phyloP scores from a whole-genome alignment of 148 eudicot species.

The Rhododendron simsii region DNA sequence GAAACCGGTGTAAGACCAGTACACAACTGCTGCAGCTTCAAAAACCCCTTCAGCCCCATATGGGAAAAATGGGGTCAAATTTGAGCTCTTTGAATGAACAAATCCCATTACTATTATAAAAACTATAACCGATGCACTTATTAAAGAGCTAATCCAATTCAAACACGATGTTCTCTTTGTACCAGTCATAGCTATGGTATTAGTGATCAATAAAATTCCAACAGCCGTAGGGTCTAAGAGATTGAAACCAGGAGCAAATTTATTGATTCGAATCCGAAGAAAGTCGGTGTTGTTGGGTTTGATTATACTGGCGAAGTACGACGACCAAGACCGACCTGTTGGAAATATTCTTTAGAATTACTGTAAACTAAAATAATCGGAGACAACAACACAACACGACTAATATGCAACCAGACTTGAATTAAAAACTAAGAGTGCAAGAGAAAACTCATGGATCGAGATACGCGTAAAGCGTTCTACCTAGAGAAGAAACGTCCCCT shows the following conservation, averaged over 20 bases:
- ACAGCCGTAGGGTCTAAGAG: constrained; percentile 84
- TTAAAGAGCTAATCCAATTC: constrained; percentile 64
- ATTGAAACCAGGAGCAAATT: constrained; percentile 63
- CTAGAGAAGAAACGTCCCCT: not conserved
- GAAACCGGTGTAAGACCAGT: constrained; percentile 92
- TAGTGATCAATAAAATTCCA: constrained; percentile 42
- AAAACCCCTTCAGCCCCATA: constrained; percentile 74
- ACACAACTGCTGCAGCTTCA: constrained; percentile 78
- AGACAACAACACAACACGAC: not conserved
- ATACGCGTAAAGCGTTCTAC: not conserved
- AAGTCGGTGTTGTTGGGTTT: constrained; percentile 54
- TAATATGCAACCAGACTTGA: not conserved
- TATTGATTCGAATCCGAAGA: constrained; percentile 42
- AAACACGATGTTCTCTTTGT: constrained; percentile 50
- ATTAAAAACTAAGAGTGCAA: not conserved
- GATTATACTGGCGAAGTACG: constrained; percentile 69
- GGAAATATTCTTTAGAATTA: not conserved
- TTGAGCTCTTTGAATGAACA: constrained; percentile 44
- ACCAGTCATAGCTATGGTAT: constrained; percentile 67
- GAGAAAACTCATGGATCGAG: not conserved
- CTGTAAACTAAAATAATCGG: not conserved
- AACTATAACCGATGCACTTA: constrained; percentile 53
- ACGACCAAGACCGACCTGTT: constrained; percentile 59
- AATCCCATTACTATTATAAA: constrained; percentile 71
- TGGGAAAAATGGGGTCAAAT: constrained; percentile 76